Evolutionary conservation across 2,329 filamentous ascomycete species (phyloP).

Genomic region (Ceratocystis lukuohia): DNA sequence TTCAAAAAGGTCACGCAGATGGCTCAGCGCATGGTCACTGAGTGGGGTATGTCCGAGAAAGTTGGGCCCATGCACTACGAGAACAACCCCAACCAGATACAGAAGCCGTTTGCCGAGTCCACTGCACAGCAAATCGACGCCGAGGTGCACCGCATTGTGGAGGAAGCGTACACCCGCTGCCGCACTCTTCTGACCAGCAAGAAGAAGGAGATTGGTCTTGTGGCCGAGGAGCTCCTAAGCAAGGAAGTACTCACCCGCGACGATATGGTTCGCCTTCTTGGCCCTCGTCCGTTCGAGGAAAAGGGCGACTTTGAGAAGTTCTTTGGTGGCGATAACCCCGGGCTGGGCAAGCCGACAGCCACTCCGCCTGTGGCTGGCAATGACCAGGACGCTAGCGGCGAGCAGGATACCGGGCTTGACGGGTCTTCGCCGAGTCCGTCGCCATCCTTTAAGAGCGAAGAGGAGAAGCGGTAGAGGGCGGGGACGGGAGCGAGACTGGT

Average conservation of each 20-base stretch:
- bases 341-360: constrained; percentile 42
- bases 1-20: constrained; percentile 97
- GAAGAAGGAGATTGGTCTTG: constrained; percentile 74
- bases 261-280: constrained; percentile 80
- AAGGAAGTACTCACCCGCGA: constrained; percentile 89
- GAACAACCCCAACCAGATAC: constrained; percentile 64
- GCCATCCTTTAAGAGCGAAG: constrained; percentile 2
- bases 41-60: constrained; percentile 95
- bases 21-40: constrained; percentile 97
- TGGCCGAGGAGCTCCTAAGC: constrained; percentile 81
- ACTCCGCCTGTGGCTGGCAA: constrained; percentile 32
- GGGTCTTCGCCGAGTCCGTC: not conserved
- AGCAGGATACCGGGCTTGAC: constrained; percentile 15
- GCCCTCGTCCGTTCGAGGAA: constrained; percentile 72
- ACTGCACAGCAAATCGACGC: constrained; percentile 85
- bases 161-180: constrained; percentile 86
- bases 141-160: constrained; percentile 83
- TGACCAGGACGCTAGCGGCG: constrained; percentile 23
- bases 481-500: not conserved
- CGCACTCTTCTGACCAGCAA: constrained; percentile 67
- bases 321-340: constrained; percentile 51
- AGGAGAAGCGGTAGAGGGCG: not conserved
- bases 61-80: constrained; percentile 88
- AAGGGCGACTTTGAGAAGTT: constrained; percentile 84
- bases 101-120: constrained; percentile 91